These are phyloP conservation scores for Penicillium robsamsonii DNA, from an alignment of 495 filamentous ascomycete species.

Conservation along the genomic window DNA sequence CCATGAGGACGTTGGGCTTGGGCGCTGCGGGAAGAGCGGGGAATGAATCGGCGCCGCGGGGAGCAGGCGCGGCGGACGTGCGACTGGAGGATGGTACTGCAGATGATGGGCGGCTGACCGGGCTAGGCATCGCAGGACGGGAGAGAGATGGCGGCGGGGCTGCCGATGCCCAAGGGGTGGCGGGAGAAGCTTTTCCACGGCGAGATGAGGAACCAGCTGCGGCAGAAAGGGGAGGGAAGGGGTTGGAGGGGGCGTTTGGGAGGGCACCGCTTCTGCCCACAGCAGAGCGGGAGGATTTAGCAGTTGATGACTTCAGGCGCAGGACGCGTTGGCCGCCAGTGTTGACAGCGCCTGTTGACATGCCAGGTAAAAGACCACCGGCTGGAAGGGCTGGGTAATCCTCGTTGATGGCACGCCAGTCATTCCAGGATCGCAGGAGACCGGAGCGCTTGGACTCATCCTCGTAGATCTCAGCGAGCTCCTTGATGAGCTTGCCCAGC, in stretches of 20 bases:
- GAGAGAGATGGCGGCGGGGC: constrained; percentile 30
- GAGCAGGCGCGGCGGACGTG: neutral
- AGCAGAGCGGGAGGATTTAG: constrained; percentile 64
- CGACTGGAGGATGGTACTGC: constrained; percentile 23
- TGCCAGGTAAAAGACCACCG: constrained; percentile 55
- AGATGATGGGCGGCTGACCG: constrained; percentile 22
- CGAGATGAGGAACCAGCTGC: constrained; percentile 38
- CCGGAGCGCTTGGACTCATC: constrained; percentile 66
- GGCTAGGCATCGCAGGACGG: constrained; percentile 31
- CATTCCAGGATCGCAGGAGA: constrained; percentile 81
- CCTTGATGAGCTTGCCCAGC: constrained; percentile 85
- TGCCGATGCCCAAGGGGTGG: constrained; percentile 52
- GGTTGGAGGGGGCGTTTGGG: constrained; percentile 36
- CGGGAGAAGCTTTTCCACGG: constrained; percentile 25
- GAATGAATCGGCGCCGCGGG: constrained; percentile 53
- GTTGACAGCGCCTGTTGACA: constrained; percentile 41
- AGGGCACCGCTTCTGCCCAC: constrained; percentile 46
- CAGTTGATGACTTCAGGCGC: constrained; percentile 74
- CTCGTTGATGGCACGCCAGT: constrained; percentile 93
- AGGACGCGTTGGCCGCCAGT: constrained; percentile 56
- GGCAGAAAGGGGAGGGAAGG: constrained; percentile 49
- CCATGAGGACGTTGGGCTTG: constrained; percentile 76
- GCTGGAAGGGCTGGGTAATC: constrained; percentile 91
- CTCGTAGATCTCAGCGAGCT: constrained; percentile 91
- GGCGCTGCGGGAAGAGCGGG: constrained; percentile 76